Evolutionary conservation across 2,329 filamentous ascomycete genomes (phyloP), one percentile per base, ranked within the genome.

Genomic region (Pseudovirgaria hyperparasitica): DNA sequence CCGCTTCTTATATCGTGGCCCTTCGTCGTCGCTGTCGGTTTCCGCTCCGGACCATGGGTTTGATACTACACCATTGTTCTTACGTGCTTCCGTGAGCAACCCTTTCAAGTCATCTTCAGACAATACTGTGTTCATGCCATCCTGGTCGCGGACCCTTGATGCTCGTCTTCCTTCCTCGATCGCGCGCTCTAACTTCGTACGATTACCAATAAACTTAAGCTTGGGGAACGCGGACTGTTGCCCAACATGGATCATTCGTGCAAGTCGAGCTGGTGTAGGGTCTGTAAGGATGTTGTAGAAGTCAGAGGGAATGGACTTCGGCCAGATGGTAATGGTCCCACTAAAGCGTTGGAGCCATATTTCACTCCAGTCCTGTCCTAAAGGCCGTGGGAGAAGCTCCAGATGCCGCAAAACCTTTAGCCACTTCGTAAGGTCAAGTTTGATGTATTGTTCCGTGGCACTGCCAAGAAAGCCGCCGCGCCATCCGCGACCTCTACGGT

Each of bases 371-470:
- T 98, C 90, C 53, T 96, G 87, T 3, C 86, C 87, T 13, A 96
- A 55, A 0, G 84, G 85, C 0, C 90, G 74, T 1, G 90, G 90
- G 0, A 98, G 70, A 4, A 98, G 66, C 54, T 98, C 90, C 0
- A 96, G 69, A 48, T 94, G 85, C 2, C 86, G 77, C 22, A 96
- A 69, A 12, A 98, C 87, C 49, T 90, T 90, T 20, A 98, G 73
- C 85, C 90, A 98, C 61, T 98, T 98, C 43, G 82, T 92, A 41
- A 98, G 67, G 52, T 98, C 90, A 14, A 98, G 72, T 54, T 96
- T 96, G 49, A 98, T 72, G 48, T 90, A 93, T 52, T 94, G 85
- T 55, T 98, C 90, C 5, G 80, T 73, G 0, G 90, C 87, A 5
- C 79, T 87, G 36, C 90, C 87, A 9, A 98, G 67, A 56, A 92